Evolutionary conservation across 2,329 filamentous ascomycete species (phyloP), one percentile per base, ranked within the genome.

Genomic region (Leptosphaerulina australis): DNA sequence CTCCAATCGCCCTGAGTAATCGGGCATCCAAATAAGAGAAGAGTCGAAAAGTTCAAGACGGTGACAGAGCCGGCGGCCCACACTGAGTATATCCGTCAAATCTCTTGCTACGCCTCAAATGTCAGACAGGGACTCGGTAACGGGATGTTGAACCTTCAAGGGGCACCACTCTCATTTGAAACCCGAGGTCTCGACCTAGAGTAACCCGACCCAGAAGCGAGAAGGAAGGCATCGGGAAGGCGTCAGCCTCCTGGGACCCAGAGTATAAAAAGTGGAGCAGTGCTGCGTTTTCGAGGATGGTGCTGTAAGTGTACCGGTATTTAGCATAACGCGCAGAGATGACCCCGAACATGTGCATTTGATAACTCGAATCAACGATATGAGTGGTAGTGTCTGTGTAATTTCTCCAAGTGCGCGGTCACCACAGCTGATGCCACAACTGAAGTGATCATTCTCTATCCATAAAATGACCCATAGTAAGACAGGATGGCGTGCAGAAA

Each of bases 81-180:
- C 48, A 36, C 35, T 36, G 20, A 43, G 41, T 51, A 37, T 46
- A 36, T 51, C 40, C 18, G 40, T 45, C 29, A 15, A 45, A 45
- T 41, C 30, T 45, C 29, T 25, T 25, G 24, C 22, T 41, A 20
- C 8, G 38, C 45, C 37, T 37, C 26, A 46, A 25, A 25, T 46
- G 36, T 41, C 36, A 46, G 10, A 17, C 37, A 33, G 12, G 30
- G 26, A 18, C 21, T 30, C 18, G 22, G 35, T 30, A 22, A 36
- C 40, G 41, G 47, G 35, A 46, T 17, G 31, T 18, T 31, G 5
- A 25, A 30, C 35, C 21, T 20, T 36, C 28, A 30, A 45, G 40
- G 48, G 39, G 30, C 47, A 14, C 11, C 31, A 40, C 18, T 15
- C 25, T 41, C 25, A 43, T 46, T 17, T 51, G 48, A 46, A 51